Percentiles rank a stretch among this genome's conserved stretches.
phyloP scores from a whole-genome alignment of 345 rosid genomes.

The Eucalyptus curtisii region DNA sequence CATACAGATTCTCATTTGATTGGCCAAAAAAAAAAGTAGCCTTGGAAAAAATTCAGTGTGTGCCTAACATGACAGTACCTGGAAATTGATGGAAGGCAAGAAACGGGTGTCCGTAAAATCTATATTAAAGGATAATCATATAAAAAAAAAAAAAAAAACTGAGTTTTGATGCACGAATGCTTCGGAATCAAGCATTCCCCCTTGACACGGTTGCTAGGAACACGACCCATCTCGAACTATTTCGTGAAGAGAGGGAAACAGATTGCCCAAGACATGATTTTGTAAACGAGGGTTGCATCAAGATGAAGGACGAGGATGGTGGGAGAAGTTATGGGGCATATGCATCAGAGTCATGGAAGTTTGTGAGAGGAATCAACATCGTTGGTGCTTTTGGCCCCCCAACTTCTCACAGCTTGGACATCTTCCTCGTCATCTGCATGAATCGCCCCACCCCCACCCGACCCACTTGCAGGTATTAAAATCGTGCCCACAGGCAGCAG shows the following conservation, averaged over 20 bases:
- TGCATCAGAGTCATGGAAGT: constrained; percentile 59
- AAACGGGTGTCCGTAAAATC: neutral
- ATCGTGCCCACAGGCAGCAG: neutral
- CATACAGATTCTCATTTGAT: neutral
- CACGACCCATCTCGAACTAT: neutral
- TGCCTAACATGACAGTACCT: neutral
- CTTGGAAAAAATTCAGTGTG: neutral
- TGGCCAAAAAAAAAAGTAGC: neutral
- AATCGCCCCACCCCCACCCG: neutral
- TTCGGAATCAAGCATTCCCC: neutral
- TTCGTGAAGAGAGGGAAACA: neutral
- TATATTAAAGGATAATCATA: neutral
- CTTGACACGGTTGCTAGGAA: neutral
- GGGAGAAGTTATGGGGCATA: neutral
- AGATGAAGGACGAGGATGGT: neutral
- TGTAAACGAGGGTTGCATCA: neutral
- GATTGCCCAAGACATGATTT: neutral
- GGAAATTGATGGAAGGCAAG: neutral
- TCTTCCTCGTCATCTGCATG: neutral
- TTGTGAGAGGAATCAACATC: neutral
- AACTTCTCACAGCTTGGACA: neutral
- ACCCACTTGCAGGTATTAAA: neutral
- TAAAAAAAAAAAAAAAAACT: neutral
- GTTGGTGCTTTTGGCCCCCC: neutral
- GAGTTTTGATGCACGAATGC: neutral